Evolutionary conservation across 371 early-diverging fungal genomes (phyloP).

Genomic region (Saksenaea vasiformis): DNA sequence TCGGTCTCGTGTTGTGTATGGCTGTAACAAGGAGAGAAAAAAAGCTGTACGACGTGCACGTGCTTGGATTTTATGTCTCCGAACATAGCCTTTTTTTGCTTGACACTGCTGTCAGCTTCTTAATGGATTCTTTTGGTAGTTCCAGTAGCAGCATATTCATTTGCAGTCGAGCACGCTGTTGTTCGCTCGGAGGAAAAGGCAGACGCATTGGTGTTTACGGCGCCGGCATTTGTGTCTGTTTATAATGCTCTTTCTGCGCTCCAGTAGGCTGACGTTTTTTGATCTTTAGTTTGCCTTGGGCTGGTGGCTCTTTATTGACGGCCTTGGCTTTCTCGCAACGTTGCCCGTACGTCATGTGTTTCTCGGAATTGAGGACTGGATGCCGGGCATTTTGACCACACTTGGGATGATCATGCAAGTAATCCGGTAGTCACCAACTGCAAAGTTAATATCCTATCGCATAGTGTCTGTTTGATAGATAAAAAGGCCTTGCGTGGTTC

Average conservation of each 20-base stretch:
- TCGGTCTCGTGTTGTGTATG: no score
- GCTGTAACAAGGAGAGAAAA: no score
- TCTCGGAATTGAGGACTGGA: constrained; percentile 79
- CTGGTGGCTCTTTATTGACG: constrained; percentile 86
- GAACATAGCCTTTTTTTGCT: neutral
- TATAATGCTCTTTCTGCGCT: neutral
- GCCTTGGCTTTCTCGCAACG: constrained; percentile 37
- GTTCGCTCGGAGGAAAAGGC: constrained; percentile 42
- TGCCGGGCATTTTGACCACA: constrained; percentile 72
- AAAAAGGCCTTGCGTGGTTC: constrained; percentile 54
- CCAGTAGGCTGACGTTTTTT: neutral
- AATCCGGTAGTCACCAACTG: neutral
- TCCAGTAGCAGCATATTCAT: constrained; percentile 22
- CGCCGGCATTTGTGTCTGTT: constrained; percentile 49
- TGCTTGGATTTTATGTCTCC: no score
- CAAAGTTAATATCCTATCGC: neutral
- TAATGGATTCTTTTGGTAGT: neutral
- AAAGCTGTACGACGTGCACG: no score
- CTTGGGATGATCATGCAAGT: constrained; percentile 73
- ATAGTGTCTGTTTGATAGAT: constrained; percentile 51
- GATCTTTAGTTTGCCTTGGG: constrained; percentile 69
- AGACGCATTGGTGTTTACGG: constrained; percentile 46
- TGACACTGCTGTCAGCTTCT: neutral
- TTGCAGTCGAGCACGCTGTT: constrained; percentile 19
- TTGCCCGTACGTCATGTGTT: constrained; percentile 33